phyloP scores from a whole-genome alignment of 495 filamentous ascomycete genomes.

The Parachaetomium inaequale region DNA sequence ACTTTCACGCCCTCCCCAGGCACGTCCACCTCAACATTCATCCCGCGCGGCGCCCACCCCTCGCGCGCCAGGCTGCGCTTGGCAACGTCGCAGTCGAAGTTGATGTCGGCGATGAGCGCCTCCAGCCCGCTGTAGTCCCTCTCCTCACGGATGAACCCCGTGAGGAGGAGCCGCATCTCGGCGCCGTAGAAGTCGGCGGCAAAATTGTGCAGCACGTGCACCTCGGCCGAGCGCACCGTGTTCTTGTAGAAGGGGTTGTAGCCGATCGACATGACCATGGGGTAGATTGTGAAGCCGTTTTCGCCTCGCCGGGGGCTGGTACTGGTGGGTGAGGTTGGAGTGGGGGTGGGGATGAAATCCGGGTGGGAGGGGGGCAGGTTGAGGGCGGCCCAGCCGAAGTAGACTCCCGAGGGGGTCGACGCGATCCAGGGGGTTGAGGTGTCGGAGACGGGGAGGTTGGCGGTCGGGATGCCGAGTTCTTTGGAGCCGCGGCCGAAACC shows the following conservation, averaged over 20 bases:
- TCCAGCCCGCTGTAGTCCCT: slow-evolving; percentile 82
- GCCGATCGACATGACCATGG: slow-evolving; percentile 93
- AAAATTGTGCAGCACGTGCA: slow-evolving; percentile 80
- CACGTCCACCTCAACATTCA: slow-evolving; percentile 6
- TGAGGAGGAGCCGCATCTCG: slow-evolving; percentile 69
- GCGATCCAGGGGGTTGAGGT: slow-evolving; percentile 64
- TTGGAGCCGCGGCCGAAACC: slow-evolving; percentile 93
- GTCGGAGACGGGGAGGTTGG: slow-evolving; percentile 82
- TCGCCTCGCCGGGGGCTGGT: not conserved
- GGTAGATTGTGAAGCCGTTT: slow-evolving; percentile 50
- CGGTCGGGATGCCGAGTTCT: slow-evolving; percentile 94
- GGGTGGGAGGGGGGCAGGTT: slow-evolving; percentile 46
- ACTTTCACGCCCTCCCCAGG: slow-evolving; percentile 33
- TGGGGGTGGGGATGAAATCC: slow-evolving; percentile 20
- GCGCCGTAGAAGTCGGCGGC: slow-evolving; percentile 77
- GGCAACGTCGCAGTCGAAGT: slow-evolving; percentile 81
- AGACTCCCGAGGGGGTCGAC: slow-evolving; percentile 71
- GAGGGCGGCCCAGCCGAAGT: slow-evolving; percentile 83
- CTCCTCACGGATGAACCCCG: slow-evolving; percentile 87
- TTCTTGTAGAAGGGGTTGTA: slow-evolving; percentile 96
- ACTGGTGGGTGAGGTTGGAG: slow-evolving; percentile 2
- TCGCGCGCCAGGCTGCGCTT: slow-evolving; percentile 64
- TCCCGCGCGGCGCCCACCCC: slow-evolving; percentile 51
- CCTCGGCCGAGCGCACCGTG: slow-evolving; percentile 75
- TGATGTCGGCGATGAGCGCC: slow-evolving; percentile 81